These are phyloP conservation scores for Aspergillus avenaceus DNA, from an alignment of 495 filamentous ascomycete genomes.

Conservation along the genomic window DNA sequence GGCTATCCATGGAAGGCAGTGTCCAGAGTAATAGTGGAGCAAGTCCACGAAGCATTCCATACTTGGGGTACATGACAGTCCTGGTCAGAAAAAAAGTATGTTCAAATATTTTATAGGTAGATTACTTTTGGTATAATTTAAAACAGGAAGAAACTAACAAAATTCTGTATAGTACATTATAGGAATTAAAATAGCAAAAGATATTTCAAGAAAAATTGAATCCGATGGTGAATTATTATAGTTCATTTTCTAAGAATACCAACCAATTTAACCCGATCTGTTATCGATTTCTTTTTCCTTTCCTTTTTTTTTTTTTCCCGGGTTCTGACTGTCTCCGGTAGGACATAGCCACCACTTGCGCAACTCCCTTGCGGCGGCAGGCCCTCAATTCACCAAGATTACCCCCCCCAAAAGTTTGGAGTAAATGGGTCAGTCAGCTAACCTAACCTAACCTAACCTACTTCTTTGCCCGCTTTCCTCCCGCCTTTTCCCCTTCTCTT, in stretches of 20 bases:
- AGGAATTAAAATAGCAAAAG: no score
- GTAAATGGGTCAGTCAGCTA: conserved; percentile 1
- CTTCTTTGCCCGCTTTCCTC: conserved; percentile 18
- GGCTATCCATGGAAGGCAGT: not conserved
- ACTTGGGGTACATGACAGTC: not conserved
- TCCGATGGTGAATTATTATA: not conserved
- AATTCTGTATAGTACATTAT: no score
- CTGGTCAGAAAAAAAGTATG: not conserved
- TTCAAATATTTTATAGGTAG: no score
- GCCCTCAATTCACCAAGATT: not conserved
- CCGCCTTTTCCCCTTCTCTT: conserved; percentile 13
- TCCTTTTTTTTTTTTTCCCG: not conserved
- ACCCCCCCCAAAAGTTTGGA: conserved; percentile 6
- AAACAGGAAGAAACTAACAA: no score
- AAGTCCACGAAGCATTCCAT: conserved; percentile 5
- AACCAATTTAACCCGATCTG: no score
- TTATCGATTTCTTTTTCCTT: not conserved
- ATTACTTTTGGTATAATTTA: no score
- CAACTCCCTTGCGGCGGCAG: conserved; percentile 16
- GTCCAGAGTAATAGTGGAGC: not conserved
- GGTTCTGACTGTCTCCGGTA: conserved; percentile 1
- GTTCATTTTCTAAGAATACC: not conserved
- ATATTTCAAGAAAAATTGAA: no score
- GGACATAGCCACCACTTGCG: conserved; percentile 10
- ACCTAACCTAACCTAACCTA: conserved; percentile 3